A percentile compares a stretch with the other conserved stretches of the same genome.
Conservation (phyloP, 208 protist genomes). For the Acanthamoeba polyphaga region DNA sequence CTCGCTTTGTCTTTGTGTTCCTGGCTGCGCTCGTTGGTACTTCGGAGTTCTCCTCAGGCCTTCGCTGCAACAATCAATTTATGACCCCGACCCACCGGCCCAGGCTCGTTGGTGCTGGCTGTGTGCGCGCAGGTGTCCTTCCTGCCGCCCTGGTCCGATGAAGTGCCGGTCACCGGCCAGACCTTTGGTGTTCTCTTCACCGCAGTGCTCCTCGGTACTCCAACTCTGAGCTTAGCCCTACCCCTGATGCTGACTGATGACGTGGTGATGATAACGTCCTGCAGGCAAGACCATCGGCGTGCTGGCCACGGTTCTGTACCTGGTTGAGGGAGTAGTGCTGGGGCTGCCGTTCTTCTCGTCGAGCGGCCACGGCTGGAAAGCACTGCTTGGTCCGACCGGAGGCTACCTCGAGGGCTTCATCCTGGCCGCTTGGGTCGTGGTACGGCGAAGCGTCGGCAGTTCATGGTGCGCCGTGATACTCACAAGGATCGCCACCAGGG, state of each 20-base stretch:
- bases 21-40: slow-evolving; percentile 40
- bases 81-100: not conserved
- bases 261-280: not conserved
- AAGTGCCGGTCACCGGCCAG: slow-evolving; percentile 53
- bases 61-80: not conserved
- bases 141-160: slow-evolving; percentile 6
- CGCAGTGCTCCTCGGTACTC: not conserved
- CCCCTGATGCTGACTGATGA: too few species aligned
- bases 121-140: slow-evolving; percentile 62
- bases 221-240: not conserved
- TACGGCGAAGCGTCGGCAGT: not conserved
- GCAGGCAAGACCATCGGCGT: slow-evolving; percentile 43
- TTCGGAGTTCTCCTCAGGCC: not conserved
- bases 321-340: slow-evolving; percentile 30
- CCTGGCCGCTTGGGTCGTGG: slow-evolving; percentile 51
- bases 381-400: slow-evolving; percentile 14
- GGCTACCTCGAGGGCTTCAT: slow-evolving; percentile 70
- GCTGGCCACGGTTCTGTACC: slow-evolving; percentile 43
- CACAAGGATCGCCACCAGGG: not conserved
- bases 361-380: not conserved
- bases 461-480: not conserved
- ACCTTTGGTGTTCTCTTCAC: slow-evolving; percentile 56
- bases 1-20: slow-evolving; percentile 56
- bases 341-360: slow-evolving; percentile 31
- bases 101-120: slow-evolving; percentile 49